Evolutionary conservation across 2,329 filamentous ascomycete genomes (phyloP), one percentile per base, ranked within the genome.

Genomic region (Diaporthe australafricana): DNA sequence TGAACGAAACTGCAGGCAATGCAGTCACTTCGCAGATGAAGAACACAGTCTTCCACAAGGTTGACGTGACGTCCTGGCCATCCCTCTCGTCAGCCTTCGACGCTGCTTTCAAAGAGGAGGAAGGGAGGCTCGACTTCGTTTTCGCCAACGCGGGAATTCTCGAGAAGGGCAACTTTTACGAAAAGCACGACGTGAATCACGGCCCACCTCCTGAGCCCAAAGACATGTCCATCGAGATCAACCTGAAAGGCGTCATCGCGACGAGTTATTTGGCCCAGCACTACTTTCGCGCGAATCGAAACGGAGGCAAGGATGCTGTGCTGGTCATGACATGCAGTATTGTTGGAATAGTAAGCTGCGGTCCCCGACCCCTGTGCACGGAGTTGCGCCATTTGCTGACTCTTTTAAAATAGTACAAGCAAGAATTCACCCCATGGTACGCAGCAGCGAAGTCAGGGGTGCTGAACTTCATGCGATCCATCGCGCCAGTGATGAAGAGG

Each of bases 131-230:
- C 0, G 57, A 63, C 42, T 48, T 63, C 2, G 57, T 48, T 2
- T 48, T 63, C 7, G 57, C 57, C 27, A 63, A 63, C 20, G 42
- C 57, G 20, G 57, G 57, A 5, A 63, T 63, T 16, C 57, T 63
- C 11, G 57, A 63, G 57, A 63, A 48, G 6, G 42, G 57, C 5
- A n/a, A 63, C 20, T 63, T 48, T 30, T 63, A 63, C 27, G 12
- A 47, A 8, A 48, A 5, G 27, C 42, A 7, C 2, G 57, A 63
- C n/a, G 20, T 48, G 5, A 14, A 25, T 5, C 3, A 8, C n/a
- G 40, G 57, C 5, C 57, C 57, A 5, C 57, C 57, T 1, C 57
- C 57, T 16, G 42, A 48, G 42, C 57, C 57, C 12, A 48, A 22
- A 9, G 42, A 63, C 27, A 32, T 48, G 57, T 63, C 42, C 2